Conservation (phyloP, 176 grass and related monocot species). For the Microstegium vimineum region DNA sequence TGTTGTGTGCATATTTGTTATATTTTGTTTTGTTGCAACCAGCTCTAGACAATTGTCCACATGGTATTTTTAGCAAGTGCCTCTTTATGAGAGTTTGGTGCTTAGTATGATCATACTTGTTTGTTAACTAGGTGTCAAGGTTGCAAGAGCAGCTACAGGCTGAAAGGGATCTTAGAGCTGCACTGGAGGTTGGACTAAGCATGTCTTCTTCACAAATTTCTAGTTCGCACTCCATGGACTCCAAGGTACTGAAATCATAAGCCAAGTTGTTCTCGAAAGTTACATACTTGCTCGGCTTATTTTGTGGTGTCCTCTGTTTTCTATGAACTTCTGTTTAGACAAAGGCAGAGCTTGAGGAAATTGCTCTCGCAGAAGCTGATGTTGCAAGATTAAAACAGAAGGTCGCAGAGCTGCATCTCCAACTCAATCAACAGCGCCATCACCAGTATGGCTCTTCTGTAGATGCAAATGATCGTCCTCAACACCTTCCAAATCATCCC, state of each 20-base stretch:
- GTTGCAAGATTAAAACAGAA: conserved; percentile 90
- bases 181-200: conserved; percentile 93
- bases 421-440: conserved; percentile 93
- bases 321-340: conserved; percentile 45
- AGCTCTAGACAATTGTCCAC: background rate
- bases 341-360: conserved; percentile 87
- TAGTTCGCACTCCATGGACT: conserved; percentile 70
- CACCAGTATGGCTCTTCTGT: conserved; percentile 60
- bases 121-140: conserved; percentile 72
- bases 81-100: background rate
- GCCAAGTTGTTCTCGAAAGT: too few relatives aligned
- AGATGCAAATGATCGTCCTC: conserved; percentile 47
- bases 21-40: background rate
- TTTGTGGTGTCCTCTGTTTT: conserved; percentile 13
- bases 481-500: conserved; percentile 64
- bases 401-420: conserved; percentile 90
- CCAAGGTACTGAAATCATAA: too few relatives aligned
- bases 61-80: background rate
- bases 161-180: conserved; percentile 96
- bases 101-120: conserved; percentile 21
- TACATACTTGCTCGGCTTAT: conserved; percentile 3
- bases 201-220: conserved; percentile 98
- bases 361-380: conserved; percentile 85
- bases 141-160: conserved; percentile 99
- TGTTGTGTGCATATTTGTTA: background rate